Conservation (phyloP, 352 stramenopile species). For the Phytophthora rubi region DNA sequence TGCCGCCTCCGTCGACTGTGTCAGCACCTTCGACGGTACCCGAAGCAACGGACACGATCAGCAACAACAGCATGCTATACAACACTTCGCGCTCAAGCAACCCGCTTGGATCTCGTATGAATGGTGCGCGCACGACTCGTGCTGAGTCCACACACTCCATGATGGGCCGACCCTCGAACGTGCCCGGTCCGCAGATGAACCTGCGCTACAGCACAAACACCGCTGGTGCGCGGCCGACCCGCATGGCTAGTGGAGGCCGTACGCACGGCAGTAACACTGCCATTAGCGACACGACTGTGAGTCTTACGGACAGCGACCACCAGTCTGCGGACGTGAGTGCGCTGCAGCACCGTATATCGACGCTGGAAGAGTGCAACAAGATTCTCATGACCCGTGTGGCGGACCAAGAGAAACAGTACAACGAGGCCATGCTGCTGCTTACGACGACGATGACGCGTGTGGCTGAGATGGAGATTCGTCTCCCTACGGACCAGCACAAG, state of each 20-base stretch:
- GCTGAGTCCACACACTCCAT: constrained; percentile 61
- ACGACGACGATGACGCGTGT: constrained; percentile 88
- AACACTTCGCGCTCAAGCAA: constrained; percentile 31
- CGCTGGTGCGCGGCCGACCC: constrained; percentile 30
- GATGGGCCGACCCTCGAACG: constrained; percentile 48
- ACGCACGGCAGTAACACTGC: constrained; percentile 43
- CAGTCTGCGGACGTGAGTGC: constrained; percentile 49
- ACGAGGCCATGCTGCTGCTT: constrained; percentile 85
- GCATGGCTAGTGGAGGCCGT: constrained; percentile 26
- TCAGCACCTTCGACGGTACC: constrained; percentile 31
- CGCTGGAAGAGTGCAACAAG: constrained; percentile 81
- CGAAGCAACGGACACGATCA: constrained; percentile 41
- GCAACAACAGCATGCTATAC: constrained; percentile 35
- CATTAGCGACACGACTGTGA: constrained; percentile 63
- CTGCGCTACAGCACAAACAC: constrained; percentile 57
- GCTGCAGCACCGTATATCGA: constrained; percentile 61
- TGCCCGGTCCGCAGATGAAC: constrained; percentile 54
- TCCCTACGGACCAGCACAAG: constrained; percentile 58
- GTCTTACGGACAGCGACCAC: constrained; percentile 52
- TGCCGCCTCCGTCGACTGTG: constrained; percentile 31
- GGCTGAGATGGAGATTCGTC: constrained; percentile 80
- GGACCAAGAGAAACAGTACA: constrained; percentile 87
- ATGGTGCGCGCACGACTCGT: constrained; percentile 37
- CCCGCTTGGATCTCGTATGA: constrained; percentile 25
- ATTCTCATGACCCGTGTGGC: constrained; percentile 66